phyloP scores from a whole-genome alignment of 257 asterid genomes.

The Penstemon barbatus region DNA sequence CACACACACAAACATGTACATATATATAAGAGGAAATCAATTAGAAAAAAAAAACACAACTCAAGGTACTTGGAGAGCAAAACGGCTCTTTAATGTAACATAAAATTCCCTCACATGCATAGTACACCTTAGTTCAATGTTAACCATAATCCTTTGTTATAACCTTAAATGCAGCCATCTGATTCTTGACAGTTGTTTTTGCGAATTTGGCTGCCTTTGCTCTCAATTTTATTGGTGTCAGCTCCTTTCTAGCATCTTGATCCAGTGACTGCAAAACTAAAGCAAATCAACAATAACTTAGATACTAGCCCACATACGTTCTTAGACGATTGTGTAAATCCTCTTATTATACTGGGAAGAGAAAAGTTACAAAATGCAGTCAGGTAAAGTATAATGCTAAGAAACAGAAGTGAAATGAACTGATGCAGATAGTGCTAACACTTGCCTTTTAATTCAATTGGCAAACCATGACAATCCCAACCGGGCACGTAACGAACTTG shows the following conservation, averaged over 20 bases:
- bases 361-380: not conserved
- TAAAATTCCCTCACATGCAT: not conserved
- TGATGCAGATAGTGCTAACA: constrained; percentile 5
- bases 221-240: constrained; percentile 90
- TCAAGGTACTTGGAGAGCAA: constrained; percentile 14
- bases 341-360: constrained; percentile 7
- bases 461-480: constrained; percentile 99
- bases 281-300: constrained; percentile 41
- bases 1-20: too few species aligned
- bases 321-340: not conserved
- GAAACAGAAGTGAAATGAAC: not conserved
- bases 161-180: constrained; percentile 98
- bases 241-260: constrained; percentile 83
- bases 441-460: constrained; percentile 98
- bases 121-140: not conserved
- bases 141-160: not conserved
- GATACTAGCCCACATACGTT: constrained; percentile 16
- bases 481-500: constrained; percentile 93
- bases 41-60: constrained; percentile 2
- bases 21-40: not conserved
- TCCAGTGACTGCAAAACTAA: constrained; percentile 96
- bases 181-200: constrained; percentile 80
- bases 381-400: not conserved
- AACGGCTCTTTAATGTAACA: not conserved
- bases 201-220: constrained; percentile 95